These are phyloP conservation scores for Salvia sclarea DNA, from an alignment of 305 asterid genomes.

Conservation along the genomic window DNA sequence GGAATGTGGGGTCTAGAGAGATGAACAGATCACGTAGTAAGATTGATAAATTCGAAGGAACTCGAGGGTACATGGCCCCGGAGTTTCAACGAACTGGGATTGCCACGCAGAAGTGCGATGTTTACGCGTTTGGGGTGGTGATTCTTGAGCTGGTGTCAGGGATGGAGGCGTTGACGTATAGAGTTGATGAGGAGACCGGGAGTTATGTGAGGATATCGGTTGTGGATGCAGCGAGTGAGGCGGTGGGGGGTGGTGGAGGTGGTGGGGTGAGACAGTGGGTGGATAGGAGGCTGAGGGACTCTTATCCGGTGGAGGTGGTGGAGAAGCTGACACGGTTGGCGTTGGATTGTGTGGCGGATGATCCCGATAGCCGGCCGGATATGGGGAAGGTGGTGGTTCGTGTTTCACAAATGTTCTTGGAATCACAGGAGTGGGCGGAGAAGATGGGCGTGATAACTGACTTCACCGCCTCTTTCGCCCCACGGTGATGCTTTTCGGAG, in stretches of 20 bases:
- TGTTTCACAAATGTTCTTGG: slow-evolving; percentile 77
- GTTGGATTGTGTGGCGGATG: slow-evolving; percentile 74
- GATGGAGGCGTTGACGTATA: slow-evolving; percentile 64
- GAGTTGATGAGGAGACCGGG: slow-evolving; percentile 58
- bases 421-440: slow-evolving; percentile 76
- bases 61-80: slow-evolving; percentile 94
- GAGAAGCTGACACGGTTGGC: slow-evolving; percentile 69
- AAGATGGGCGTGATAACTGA: slow-evolving; percentile 60
- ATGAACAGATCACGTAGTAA: slow-evolving; percentile 43
- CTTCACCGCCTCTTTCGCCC: slow-evolving; percentile 65
- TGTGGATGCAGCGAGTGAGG: slow-evolving; percentile 67
- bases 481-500: slow-evolving; percentile 46
- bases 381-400: slow-evolving; percentile 65
- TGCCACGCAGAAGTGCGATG: slow-evolving; percentile 64
- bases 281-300: slow-evolving; percentile 75
- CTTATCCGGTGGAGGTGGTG: slow-evolving; percentile 84
- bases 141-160: slow-evolving; percentile 77
- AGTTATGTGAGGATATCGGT: slow-evolving; percentile 65
- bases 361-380: slow-evolving; percentile 71
- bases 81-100: slow-evolving; percentile 69
- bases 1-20: slow-evolving; percentile 15
- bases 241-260: slow-evolving; percentile 56
- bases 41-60: slow-evolving; percentile 68
- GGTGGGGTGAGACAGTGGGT: slow-evolving; percentile 77
- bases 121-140: slow-evolving; percentile 90